Evolutionary conservation across 306 rosid genomes (phyloP), one percentile per base, ranked within the genome.

Genomic region (Casuarina glauca): DNA sequence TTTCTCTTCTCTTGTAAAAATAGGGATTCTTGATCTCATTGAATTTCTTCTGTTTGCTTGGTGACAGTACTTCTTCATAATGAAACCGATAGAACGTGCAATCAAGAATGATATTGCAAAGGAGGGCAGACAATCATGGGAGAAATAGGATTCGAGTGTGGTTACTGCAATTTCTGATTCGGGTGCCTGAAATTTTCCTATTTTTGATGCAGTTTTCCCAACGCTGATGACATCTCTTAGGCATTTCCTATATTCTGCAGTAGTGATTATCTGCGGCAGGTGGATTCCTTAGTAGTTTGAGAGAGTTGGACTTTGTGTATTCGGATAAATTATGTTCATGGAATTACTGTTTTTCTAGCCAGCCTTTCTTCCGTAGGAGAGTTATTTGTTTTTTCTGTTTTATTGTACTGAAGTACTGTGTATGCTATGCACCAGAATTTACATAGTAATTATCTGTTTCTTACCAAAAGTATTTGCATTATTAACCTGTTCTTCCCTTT

Each of bases 101-200:
- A 95, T 95, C 84, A 77, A 72, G 81, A 68, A 53, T 1, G 99
- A 95, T 75, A 83, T 91, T 76, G 86, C 83, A 32, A 85, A 50
- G 38, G 94, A 91, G 88, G 86, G 75, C 64, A 93, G 82, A 80
- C 90, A 90, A 6, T 72, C 96, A 26, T 95, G 99, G 99, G 97
- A 95, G 86, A 74, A 19, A 63, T 87, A 89, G 4, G 96, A 89
- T 63, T 71, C 81, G 0, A 69, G 78, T 46, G 7, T 45, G 19
- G 41, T 52, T 20, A 73, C 45, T 66, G 82, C 79, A 86, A 74
- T 83, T 76, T 66, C 20, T 79, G 86, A 88, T 80, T 70, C 52
- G 76, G 67, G 70, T 38, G 46, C 60, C 69, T 53, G 44, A 54
- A 35, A 44, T 61, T 63, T 49, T 62, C 74, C 53, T 54, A 17